phyloP scores from a whole-genome alignment of 2,329 filamentous ascomycete species.

The Piedraia hortae region DNA sequence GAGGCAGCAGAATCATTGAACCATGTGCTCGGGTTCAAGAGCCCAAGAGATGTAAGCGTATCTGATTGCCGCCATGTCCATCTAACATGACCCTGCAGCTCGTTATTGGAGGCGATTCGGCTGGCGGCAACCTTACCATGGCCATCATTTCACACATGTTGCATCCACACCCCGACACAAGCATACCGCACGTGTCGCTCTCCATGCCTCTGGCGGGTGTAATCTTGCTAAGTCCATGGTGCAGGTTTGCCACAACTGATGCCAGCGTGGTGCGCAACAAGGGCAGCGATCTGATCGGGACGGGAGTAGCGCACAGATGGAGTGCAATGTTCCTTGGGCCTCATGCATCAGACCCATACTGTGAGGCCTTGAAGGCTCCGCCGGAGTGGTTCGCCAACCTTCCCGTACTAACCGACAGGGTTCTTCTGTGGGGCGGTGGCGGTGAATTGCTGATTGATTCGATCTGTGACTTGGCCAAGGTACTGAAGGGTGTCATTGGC shows the following conservation, averaged over 20 bases:
- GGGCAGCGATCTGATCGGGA: conserved; percentile 24
- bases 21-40: conserved; percentile 16
- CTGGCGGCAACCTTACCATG: conserved; percentile 23
- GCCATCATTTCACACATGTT: conserved; percentile 22
- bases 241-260: conserved; percentile 21
- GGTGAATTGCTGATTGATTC: conserved; percentile 29
- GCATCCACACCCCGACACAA: conserved; percentile 26
- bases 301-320: conserved; percentile 19
- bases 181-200: conserved; percentile 17
- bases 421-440: conserved; percentile 26
- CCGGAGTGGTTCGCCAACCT: conserved; percentile 29
- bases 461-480: conserved; percentile 23
- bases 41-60: conserved; percentile 10
- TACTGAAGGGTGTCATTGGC: conserved; percentile 17
- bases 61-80: background rate
- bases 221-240: conserved; percentile 31
- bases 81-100: conserved; percentile 10
- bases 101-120: conserved; percentile 25
- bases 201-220: conserved; percentile 20
- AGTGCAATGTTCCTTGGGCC: conserved; percentile 14
- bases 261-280: conserved; percentile 18
- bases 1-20: conserved; percentile 20
- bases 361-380: background rate
- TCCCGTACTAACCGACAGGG: conserved; percentile 16
- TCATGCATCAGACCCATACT: background rate